These are phyloP conservation scores for Magnaporthales sp. DNA, from an alignment of 2,329 filamentous ascomycete species.

Conservation along the genomic window DNA sequence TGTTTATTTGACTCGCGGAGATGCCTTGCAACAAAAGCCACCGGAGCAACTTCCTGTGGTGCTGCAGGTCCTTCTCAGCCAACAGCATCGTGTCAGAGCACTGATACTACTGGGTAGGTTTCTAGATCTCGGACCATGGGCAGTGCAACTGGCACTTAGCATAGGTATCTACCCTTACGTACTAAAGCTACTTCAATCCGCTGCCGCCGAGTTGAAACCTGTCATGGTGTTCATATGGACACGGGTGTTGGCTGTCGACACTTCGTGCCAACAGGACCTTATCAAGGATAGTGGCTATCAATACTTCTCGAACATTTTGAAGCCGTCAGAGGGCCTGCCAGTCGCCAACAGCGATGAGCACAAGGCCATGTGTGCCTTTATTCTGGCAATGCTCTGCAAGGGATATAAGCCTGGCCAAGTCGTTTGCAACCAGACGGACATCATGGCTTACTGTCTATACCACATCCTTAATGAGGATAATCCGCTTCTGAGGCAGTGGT, in stretches of 20 bases:
- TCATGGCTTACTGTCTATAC: slow-evolving; percentile 78
- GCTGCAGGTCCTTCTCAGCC: slow-evolving; percentile 88
- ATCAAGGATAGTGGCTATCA: slow-evolving; percentile 96
- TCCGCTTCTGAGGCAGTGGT: slow-evolving; percentile 86
- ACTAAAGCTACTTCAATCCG: slow-evolving; percentile 91
- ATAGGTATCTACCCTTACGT: slow-evolving; percentile 99
- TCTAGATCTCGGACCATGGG: slow-evolving; percentile 92
- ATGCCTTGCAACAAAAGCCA: slow-evolving; percentile 73
- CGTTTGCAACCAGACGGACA: slow-evolving; percentile 82
- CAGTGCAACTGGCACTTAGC: slow-evolving; percentile 92
- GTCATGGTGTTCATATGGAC: slow-evolving; percentile 99
- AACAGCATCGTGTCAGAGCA: slow-evolving; percentile 85
- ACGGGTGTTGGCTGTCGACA: slow-evolving; percentile 86
- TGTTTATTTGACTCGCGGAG: slow-evolving; percentile 77
- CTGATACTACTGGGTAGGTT: slow-evolving; percentile 89
- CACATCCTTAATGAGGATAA: slow-evolving; percentile 84
- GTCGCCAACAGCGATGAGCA: slow-evolving; percentile 88
- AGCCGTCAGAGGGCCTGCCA: slow-evolving; percentile 72
- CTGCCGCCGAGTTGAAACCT: slow-evolving; percentile 87
- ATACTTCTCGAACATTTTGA: slow-evolving; percentile 91
- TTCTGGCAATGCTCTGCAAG: slow-evolving; percentile 94
- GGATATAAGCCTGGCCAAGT: slow-evolving; percentile 86
- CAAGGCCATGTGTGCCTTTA: slow-evolving; percentile 98
- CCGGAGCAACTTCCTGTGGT: slow-evolving; percentile 96
- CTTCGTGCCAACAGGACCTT: slow-evolving; percentile 85